Base-by-base conservation (phyloP, 768 basidiomycete species). In the Leccinum aurantiacum region DNA sequence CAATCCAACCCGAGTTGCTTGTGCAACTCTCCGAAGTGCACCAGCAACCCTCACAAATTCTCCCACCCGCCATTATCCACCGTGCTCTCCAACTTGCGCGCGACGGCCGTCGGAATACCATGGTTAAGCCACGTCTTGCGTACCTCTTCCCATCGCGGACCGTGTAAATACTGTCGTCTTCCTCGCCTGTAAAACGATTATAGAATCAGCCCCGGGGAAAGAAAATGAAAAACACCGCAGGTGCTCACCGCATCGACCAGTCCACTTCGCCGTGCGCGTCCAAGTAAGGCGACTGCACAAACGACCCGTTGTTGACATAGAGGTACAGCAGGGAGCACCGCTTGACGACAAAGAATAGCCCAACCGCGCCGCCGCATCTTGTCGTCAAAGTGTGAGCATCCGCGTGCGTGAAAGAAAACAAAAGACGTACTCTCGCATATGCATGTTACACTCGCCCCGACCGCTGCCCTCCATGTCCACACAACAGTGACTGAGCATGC, bases 31-130 rank as follows among this genome's bases (percentile, higher is more conserved):
- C 29, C 29, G 29, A 10, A 10, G 29, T 3, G 10, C 10, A 31
- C 11, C 33, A 1, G 11, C 31, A 33, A 11, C 37, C 15, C 38
- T 65, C 38, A 95, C 53, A 96, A 73, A 59, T 88, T 90, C 68
- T 92, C 91, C 95, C 95, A 98, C 22, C 95, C 95, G n/a, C 95
- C 93, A 31, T 83, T 87, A 70, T 97, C 95, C 15, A 93, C 81
- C 14, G 85, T 86, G 63, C 90, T 83, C 71, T 98, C 96, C 60
- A 98, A 69, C 71, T 91, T 92, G 54, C 97, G 81, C 3, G 97
- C 93, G 24, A 96, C 89, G 38, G 91, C 78, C 3, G 91, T 95
- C 3, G 96, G 93, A 49, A 98, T 89, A 11, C 88, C 87, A 60
- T 98, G 94, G 55, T 83, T 84, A 29, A 98, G 79, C 97, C 97